phyloP scores from a whole-genome alignment of 1,284 basidiomycete genomes.

The Cryptococcus sp. region DNA sequence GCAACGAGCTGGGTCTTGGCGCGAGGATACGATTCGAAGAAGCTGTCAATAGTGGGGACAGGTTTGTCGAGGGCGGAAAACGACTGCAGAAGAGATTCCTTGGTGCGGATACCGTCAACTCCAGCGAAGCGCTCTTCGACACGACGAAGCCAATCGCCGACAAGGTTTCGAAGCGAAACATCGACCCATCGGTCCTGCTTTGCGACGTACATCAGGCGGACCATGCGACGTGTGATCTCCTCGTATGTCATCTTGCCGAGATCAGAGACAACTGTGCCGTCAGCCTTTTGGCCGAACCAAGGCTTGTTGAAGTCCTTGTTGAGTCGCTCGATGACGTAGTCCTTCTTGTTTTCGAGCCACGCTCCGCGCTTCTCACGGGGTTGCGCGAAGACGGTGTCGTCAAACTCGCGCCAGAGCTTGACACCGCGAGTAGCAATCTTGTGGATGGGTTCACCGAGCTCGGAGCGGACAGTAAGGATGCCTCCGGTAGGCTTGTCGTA shows the following conservation, averaged over 20 bases:
- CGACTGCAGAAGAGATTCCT: constrained; percentile 86
- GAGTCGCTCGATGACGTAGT: constrained; percentile 86
- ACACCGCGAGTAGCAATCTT: constrained; percentile 96
- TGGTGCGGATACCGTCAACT: constrained; percentile 72
- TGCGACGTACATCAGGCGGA: constrained; percentile 87
- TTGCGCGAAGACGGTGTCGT: constrained; percentile 90
- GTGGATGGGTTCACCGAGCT: constrained; percentile 98
- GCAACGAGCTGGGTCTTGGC: constrained; percentile 84
- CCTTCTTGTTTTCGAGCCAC: constrained; percentile 84
- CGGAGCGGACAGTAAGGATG: constrained; percentile 93
- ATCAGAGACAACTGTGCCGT: constrained; percentile 78
- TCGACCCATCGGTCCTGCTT: constrained; percentile 96
- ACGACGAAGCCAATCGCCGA: constrained; percentile 94
- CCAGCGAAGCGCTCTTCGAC: constrained; percentile 97
- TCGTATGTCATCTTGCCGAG: constrained; percentile 98
- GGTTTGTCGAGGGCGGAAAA: constrained; percentile 85
- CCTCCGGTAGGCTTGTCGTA: constrained; percentile 94
- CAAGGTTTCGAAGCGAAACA: constrained; percentile 85
- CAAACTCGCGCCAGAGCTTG: constrained; percentile 98
- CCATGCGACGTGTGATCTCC: constrained; percentile 87
- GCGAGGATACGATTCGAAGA: constrained; percentile 81
- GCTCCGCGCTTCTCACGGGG: constrained; percentile 89
- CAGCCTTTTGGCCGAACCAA: constrained; percentile 95
- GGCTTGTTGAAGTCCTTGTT: constrained; percentile 97
- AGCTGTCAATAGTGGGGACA: constrained; percentile 70